A percentile compares a stretch with the other conserved stretches of the same genome.
Conservation (phyloP, 257 asterid species). For the Salvia hispanica region DNA sequence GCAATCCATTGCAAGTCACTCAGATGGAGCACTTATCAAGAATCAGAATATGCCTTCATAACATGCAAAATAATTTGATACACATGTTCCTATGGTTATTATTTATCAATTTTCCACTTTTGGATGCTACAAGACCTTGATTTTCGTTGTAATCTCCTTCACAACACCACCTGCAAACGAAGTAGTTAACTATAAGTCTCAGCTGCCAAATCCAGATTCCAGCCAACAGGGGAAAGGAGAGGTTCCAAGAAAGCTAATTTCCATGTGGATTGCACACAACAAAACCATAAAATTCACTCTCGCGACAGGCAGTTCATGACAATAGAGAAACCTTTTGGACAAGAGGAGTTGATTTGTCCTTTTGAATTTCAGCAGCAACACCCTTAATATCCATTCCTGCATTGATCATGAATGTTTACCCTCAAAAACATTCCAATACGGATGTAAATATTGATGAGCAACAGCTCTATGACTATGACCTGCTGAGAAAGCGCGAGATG, state of each 20-base stretch:
- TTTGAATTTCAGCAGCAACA: slow-evolving; percentile 89
- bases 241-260: slow-evolving; percentile 4
- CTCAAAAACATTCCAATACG: slow-evolving; percentile 41
- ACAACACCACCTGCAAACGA: slow-evolving; percentile 81
- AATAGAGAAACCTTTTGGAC: slow-evolving; percentile 71
- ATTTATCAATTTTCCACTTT: slow-evolving; percentile 24
- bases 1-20: not conserved
- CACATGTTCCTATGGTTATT: slow-evolving; percentile 7
- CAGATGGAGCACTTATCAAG: not conserved
- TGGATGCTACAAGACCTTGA: slow-evolving; percentile 57
- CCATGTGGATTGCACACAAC: slow-evolving; percentile 22
- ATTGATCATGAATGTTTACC: slow-evolving; percentile 54
- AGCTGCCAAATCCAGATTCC: slow-evolving; percentile 35
- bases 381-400: slow-evolving; percentile 99
- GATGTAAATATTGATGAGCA: not conserved
- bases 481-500: slow-evolving; percentile 93
- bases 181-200: slow-evolving; percentile 47
- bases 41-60: slow-evolving; percentile 16
- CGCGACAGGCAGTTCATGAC: slow-evolving; percentile 33
- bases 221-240: slow-evolving; percentile 16
- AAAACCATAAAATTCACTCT: slow-evolving; percentile 14
- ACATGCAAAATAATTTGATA: slow-evolving; percentile 25
- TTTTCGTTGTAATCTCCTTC: slow-evolving; percentile 66
- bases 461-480: slow-evolving; percentile 58
- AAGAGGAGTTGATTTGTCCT: slow-evolving; percentile 81